These are phyloP conservation scores for Pycnococcus provasolii DNA, from an alignment of 139 green algal genomes.

Conservation along the genomic window DNA sequence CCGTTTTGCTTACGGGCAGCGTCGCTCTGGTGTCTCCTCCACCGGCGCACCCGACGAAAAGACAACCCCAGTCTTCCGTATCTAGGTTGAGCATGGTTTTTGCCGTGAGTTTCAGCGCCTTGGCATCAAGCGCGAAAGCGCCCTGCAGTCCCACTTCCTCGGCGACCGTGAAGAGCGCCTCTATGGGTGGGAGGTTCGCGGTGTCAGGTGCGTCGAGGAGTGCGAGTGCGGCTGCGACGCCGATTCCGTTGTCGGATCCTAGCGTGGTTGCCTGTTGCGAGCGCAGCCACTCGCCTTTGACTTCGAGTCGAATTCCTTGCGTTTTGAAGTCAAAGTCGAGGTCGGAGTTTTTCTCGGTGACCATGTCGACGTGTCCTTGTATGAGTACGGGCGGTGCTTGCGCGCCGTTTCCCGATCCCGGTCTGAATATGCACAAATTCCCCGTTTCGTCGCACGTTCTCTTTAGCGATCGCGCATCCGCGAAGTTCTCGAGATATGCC, in stretches of 20 bases:
- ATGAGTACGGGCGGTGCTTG: conserved; percentile 48
- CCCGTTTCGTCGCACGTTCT: conserved; percentile 37
- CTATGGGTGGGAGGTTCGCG: conserved; percentile 51
- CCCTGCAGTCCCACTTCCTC: conserved; percentile 56
- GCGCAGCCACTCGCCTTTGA: conserved; percentile 49
- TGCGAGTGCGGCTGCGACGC: conserved; percentile 49
- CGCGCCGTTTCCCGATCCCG: conserved; percentile 48
- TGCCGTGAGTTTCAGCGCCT: conserved; percentile 37
- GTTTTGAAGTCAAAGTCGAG: conserved; percentile 48
- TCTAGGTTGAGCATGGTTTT: conserved; percentile 64
- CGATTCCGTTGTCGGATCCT: conserved; percentile 62
- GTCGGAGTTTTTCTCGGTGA: conserved; percentile 33
- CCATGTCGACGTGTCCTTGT: conserved; percentile 66
- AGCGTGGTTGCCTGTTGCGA: conserved; percentile 52
- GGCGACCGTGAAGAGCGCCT: conserved; percentile 67
- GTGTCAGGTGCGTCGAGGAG: conserved; percentile 40
- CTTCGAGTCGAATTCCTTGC: conserved; percentile 40
- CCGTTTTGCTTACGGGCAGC: conserved; percentile 28
- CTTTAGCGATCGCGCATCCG: no score
- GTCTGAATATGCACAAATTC: conserved; percentile 55
- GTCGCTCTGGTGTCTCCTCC: conserved; percentile 47
- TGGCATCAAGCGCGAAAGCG: conserved; percentile 43
- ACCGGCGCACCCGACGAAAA: conserved; percentile 64
- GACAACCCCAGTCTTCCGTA: conserved; percentile 61
- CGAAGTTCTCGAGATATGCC: no score